Conservation (phyloP, 345 rosid genomes). For the Atalantia buxifolia region DNA sequence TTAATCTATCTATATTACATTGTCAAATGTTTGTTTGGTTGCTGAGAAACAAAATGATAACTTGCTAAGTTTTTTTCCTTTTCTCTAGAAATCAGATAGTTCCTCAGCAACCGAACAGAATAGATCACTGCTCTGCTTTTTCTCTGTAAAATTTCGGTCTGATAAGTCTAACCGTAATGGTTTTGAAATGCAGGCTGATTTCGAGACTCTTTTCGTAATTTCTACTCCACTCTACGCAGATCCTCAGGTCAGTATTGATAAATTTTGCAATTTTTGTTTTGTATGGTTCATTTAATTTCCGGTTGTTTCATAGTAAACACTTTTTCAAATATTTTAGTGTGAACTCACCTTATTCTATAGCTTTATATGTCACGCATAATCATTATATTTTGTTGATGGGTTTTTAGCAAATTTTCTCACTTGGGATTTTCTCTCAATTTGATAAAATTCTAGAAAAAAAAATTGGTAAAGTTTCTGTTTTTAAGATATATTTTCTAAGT, state of each 20-base stretch:
- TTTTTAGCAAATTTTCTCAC: background rate
- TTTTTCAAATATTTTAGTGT: background rate
- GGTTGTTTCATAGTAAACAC: too few species aligned
- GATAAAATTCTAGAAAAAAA: background rate
- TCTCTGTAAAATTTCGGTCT: background rate
- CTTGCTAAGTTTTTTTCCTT: background rate
- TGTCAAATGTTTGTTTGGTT: constrained; percentile 4
- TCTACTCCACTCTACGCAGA: constrained; percentile 21
- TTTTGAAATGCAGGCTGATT: constrained; percentile 29
- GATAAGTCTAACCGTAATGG: background rate
- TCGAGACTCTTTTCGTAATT: background rate
- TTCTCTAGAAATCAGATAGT: background rate
- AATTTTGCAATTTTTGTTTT: background rate
- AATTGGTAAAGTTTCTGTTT: background rate
- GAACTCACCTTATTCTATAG: background rate
- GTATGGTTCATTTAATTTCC: background rate
- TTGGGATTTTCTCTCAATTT: background rate
- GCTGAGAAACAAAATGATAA: constrained; percentile 1
- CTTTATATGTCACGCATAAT: background rate
- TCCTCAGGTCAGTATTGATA: constrained; percentile 37
- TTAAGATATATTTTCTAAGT: background rate
- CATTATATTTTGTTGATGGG: constrained; percentile 8
- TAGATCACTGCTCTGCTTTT: background rate
- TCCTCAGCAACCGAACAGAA: constrained; percentile 10
- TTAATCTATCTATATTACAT: constrained; percentile 3